Conservation (phyloP, 768 basidiomycete species). For the Mycena albidolilacea region DNA sequence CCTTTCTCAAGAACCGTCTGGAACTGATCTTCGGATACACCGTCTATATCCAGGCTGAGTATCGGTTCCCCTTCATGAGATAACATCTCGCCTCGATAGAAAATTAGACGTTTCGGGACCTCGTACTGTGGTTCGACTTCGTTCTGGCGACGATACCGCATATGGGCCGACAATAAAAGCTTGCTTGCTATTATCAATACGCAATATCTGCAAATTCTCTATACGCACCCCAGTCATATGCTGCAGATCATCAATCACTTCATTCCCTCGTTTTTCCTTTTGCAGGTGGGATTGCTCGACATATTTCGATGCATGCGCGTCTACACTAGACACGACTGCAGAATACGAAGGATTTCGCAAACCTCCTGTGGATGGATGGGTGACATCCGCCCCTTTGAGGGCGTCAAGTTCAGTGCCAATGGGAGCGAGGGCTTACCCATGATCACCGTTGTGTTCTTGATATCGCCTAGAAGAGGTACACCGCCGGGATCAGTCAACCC, state of each 20-base stretch:
- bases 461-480: conserved; percentile 6
- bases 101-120: conserved; percentile 78
- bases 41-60: conserved; percentile 57
- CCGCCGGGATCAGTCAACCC: background rate
- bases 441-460: conserved; percentile 2
- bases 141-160: conserved; percentile 62
- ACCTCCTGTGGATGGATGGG: background rate
- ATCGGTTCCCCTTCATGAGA: conserved; percentile 28
- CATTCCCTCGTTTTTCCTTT: conserved; percentile 65
- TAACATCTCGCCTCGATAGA: conserved; percentile 72
- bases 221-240: conserved; percentile 68
- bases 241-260: conserved; percentile 82
- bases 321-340: conserved; percentile 82
- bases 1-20: conserved; percentile 69
- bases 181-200: conserved; percentile 48
- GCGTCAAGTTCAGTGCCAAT: conserved; percentile 80
- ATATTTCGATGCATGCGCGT: conserved; percentile 81
- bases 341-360: conserved; percentile 74
- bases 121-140: conserved; percentile 56
- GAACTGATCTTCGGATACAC: conserved; percentile 69
- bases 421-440: conserved; percentile 63
- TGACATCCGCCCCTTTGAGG: conserved; percentile 73
- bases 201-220: conserved; percentile 42
- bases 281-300: conserved; percentile 70
- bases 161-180: conserved; percentile 73